Evolutionary conservation across 352 stramenopile species (phyloP).

Genomic region (Pythium sukuiense): DNA sequence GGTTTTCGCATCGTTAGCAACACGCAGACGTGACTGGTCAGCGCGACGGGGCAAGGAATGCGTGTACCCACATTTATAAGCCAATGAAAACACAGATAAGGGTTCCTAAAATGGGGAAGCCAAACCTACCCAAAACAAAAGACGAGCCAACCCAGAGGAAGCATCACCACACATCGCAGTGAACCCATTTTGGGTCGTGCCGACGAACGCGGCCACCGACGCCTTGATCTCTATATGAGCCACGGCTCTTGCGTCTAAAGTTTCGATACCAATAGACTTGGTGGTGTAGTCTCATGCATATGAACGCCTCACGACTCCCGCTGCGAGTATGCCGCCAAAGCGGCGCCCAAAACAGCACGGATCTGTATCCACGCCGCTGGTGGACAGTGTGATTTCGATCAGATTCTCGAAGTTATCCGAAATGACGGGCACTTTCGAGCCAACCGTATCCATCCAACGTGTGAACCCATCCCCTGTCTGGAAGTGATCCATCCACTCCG

Average conservation of each 20-base stretch:
- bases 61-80: constrained; percentile 14
- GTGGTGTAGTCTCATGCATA: background rate
- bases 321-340: too few species aligned
- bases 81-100: constrained; percentile 11
- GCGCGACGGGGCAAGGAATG: constrained; percentile 1
- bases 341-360: background rate
- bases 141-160: background rate
- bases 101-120: background rate
- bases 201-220: background rate
- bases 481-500: constrained; percentile 34
- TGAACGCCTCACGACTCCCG: background rate
- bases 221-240: background rate
- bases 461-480: constrained; percentile 20
- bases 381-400: constrained; percentile 18
- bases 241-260: background rate
- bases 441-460: constrained; percentile 14
- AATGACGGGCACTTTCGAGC: constrained; percentile 11
- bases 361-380: background rate
- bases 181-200: background rate
- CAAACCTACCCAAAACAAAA: constrained; percentile 3
- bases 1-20: constrained; percentile 24
- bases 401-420: constrained; percentile 29
- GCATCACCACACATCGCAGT: background rate
- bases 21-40: constrained; percentile 10
- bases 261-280: background rate